Conservation (phyloP, 176 grass and related monocot species). For the Cocos nucifera region DNA sequence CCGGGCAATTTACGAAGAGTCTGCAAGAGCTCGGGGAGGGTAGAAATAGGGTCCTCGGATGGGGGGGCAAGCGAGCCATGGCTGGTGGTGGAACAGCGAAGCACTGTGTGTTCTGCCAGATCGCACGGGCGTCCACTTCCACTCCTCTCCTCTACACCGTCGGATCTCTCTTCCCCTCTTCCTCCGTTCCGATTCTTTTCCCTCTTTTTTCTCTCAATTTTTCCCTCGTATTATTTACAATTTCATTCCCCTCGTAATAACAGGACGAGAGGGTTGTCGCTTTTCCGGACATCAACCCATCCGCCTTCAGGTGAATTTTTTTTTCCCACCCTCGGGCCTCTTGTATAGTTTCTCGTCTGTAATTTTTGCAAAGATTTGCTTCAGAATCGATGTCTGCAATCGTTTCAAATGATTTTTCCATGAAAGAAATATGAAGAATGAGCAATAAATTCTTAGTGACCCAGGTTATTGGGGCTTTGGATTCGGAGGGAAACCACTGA, state of each 20-base stretch:
- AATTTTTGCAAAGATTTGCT: not conserved
- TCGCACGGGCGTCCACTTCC: slow-evolving; percentile 41
- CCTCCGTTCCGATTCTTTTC: not conserved
- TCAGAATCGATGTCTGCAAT: not conserved
- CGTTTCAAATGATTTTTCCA: too few relatives aligned
- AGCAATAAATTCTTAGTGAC: too few relatives aligned
- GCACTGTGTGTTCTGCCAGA: slow-evolving; percentile 74
- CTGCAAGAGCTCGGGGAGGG: too few relatives aligned
- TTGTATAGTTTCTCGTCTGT: too few relatives aligned
- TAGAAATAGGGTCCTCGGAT: too few relatives aligned
- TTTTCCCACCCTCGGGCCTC: too few relatives aligned
- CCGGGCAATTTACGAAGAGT: too few relatives aligned
- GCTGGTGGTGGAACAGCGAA: slow-evolving; percentile 1
- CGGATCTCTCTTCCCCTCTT: slow-evolving; percentile 10
- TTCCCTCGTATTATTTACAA: not conserved
- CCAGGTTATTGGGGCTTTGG: too few relatives aligned
- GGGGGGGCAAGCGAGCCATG: not conserved
- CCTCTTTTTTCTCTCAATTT: not conserved
- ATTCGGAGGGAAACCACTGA: too few relatives aligned
- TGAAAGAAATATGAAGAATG: too few relatives aligned
- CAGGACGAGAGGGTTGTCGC: slow-evolving; percentile 91
- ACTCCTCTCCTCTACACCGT: slow-evolving; percentile 70
- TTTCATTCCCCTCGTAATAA: not conserved
- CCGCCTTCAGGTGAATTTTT: slow-evolving; percentile 65
- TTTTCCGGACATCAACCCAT: slow-evolving; percentile 75